A percentile compares a stretch with the other conserved stretches of the same genome.
Evolutionary conservation across 805 yeast genomes (phyloP).

Genomic region (Candida namnaoensis): DNA sequence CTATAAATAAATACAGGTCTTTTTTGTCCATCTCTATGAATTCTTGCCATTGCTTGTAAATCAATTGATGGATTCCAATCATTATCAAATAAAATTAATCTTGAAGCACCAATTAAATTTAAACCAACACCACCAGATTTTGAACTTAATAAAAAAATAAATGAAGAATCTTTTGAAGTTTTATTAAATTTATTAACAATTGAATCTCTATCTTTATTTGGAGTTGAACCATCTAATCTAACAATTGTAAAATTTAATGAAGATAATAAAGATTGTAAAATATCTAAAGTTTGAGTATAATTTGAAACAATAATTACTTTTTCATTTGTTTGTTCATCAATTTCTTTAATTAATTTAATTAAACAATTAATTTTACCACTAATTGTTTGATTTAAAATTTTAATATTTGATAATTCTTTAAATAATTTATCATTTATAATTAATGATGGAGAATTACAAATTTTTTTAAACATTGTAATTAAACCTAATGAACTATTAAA

Average conservation of each 20-base stretch:
- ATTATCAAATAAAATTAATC: slow-evolving; percentile 79
- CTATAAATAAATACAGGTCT: slow-evolving; percentile 76
- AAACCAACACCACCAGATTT: slow-evolving; percentile 94
- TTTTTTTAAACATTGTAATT: slow-evolving; percentile 67
- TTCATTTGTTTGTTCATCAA: slow-evolving; percentile 40
- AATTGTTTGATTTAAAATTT: slow-evolving; percentile 3
- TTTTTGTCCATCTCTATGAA: slow-evolving; percentile 89
- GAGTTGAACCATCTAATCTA: slow-evolving; percentile 82
- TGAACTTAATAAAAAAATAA: slow-evolving; percentile 74
- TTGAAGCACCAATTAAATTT: slow-evolving; percentile 73
- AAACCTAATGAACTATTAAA: slow-evolving; percentile 45
- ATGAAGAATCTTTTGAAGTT: slow-evolving; percentile 25
- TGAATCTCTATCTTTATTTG: slow-evolving; percentile 51
- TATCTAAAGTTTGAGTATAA: slow-evolving; percentile 78
- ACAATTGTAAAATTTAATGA: slow-evolving; percentile 40
- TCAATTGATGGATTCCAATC: slow-evolving; percentile 98
- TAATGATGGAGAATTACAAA: slow-evolving; percentile 76
- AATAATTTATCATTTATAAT: slow-evolving; percentile 41
- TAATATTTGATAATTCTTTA: slow-evolving; percentile 7
- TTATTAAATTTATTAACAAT: slow-evolving; percentile 66
- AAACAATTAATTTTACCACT: slow-evolving; percentile 62
- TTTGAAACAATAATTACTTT: slow-evolving; percentile 84
- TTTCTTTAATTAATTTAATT: slow-evolving; percentile 42
- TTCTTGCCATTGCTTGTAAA: slow-evolving; percentile 90
- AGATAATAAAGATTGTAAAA: slow-evolving; percentile 50